Evolutionary conservation across 768 basidiomycete species (phyloP).

Genomic region (Lenzites betulinus): DNA sequence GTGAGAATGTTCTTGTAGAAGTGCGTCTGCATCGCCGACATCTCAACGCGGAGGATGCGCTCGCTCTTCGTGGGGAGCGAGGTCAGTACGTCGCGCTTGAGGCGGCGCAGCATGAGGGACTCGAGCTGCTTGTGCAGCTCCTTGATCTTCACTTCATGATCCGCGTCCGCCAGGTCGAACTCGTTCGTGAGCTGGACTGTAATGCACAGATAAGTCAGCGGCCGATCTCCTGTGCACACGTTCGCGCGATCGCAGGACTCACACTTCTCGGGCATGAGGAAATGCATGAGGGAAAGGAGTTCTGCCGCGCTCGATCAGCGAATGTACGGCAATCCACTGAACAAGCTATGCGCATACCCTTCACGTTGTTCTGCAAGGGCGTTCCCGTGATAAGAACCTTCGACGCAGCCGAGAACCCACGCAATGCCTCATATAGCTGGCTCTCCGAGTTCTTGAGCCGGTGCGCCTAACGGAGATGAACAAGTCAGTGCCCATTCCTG

Average conservation of each 20-base stretch:
- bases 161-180: constrained; percentile 90
- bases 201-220: constrained; percentile 5
- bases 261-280: constrained; percentile 99
- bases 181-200: constrained; percentile 91
- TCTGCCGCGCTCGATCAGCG: constrained; percentile 49
- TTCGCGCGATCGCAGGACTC: constrained; percentile 31
- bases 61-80: constrained; percentile 98
- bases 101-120: constrained; percentile 88
- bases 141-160: constrained; percentile 94
- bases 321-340: constrained; percentile 3
- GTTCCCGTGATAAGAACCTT: constrained; percentile 98
- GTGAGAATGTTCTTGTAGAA: constrained; percentile 99
- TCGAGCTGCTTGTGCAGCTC: constrained; percentile 93
- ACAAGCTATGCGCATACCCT: constrained; percentile 57
- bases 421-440: constrained; percentile 92
- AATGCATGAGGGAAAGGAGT: constrained; percentile 96
- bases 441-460: constrained; percentile 98
- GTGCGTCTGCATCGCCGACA: constrained; percentile 94
- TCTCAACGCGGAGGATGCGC: constrained; percentile 95
- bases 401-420: constrained; percentile 85
- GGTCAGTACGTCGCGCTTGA: constrained; percentile 96
- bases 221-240: neutral
- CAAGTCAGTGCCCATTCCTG: neutral
- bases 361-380: constrained; percentile 98
- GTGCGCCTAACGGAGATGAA: constrained; percentile 65